These are phyloP conservation scores for Cupressus sempervirens DNA, from an alignment of 75 land plant genomes.

Conservation along the genomic window DNA sequence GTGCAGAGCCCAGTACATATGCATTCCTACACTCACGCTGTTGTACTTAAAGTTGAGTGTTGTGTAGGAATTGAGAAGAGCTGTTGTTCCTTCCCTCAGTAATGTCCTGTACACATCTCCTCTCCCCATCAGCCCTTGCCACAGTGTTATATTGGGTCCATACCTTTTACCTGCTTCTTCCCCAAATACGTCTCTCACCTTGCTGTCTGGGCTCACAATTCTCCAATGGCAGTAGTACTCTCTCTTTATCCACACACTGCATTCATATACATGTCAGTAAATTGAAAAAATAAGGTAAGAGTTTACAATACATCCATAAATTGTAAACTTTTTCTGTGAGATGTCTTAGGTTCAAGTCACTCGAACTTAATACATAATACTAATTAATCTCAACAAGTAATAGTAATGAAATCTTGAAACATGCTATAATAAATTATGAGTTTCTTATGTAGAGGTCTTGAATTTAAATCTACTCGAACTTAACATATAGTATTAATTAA, in stretches of 20 bases:
- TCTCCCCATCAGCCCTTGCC: slow-evolving; percentile 43
- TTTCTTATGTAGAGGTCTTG: no score
- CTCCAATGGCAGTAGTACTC: slow-evolving; percentile 65
- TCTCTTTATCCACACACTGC: slow-evolving; percentile 53
- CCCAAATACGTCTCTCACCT: slow-evolving; percentile 52
- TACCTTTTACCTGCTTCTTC: slow-evolving; percentile 28
- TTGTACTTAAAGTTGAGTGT: slow-evolving; percentile 39
- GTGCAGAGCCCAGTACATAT: slow-evolving; percentile 34
- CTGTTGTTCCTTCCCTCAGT: slow-evolving; percentile 52
- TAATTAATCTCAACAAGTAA: no score
- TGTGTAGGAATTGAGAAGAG: slow-evolving; percentile 59
- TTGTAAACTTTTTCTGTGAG: no score
- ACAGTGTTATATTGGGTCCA: slow-evolving; percentile 40
- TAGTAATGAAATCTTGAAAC: no score
- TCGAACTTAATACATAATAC: no score
- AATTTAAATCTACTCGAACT: no score
- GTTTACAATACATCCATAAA: no score
- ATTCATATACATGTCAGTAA: not conserved
- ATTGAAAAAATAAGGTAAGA: no score
- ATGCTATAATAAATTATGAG: no score
- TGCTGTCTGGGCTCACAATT: slow-evolving; percentile 36
- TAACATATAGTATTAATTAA: no score
- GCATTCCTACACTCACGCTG: slow-evolving; percentile 24
- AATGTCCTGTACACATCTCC: slow-evolving; percentile 54
- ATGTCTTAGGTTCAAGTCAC: no score